Percentiles rank a stretch among this genome's conserved stretches.
These are phyloP conservation scores for Cucurbita ficifolia DNA, from an alignment of 306 rosid genomes.

Conservation along the genomic window DNA sequence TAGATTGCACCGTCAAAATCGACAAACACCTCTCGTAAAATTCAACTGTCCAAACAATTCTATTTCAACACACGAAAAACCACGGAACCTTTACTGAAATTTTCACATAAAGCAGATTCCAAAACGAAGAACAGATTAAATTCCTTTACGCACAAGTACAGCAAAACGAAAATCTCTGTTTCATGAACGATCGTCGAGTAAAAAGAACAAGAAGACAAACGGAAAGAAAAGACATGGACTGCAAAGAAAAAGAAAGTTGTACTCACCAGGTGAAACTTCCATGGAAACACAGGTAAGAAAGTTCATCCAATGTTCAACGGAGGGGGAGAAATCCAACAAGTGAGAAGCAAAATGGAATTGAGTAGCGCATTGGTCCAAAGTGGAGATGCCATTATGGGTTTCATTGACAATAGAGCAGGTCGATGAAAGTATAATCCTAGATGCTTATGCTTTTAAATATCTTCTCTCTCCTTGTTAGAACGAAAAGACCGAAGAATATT, in stretches of 20 bases:
- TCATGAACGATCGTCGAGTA: background rate
- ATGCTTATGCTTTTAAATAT: background rate
- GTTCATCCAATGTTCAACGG: background rate
- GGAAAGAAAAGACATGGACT: background rate
- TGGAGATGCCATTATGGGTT: conserved; percentile 28
- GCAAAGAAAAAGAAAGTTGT: background rate
- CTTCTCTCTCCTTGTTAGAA: background rate
- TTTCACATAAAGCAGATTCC: background rate
- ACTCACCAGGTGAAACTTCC: conserved; percentile 22
- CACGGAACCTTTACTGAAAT: background rate
- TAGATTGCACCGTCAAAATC: background rate
- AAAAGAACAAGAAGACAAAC: conserved; percentile 9
- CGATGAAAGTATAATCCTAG: background rate
- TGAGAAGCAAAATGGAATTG: background rate
- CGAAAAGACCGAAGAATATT: too few relatives aligned
- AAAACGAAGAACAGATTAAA: background rate
- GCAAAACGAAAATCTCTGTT: background rate
- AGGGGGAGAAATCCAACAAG: background rate
- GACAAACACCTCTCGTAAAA: background rate
- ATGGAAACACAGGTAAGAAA: conserved; percentile 5
- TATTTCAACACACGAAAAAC: background rate
- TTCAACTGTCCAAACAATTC: background rate
- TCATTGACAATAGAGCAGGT: conserved; percentile 6
- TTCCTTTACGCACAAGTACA: background rate
- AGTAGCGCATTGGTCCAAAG: background rate